Base-by-base conservation (phyloP, 441 rosid species). In the Populus tomentosa region DNA sequence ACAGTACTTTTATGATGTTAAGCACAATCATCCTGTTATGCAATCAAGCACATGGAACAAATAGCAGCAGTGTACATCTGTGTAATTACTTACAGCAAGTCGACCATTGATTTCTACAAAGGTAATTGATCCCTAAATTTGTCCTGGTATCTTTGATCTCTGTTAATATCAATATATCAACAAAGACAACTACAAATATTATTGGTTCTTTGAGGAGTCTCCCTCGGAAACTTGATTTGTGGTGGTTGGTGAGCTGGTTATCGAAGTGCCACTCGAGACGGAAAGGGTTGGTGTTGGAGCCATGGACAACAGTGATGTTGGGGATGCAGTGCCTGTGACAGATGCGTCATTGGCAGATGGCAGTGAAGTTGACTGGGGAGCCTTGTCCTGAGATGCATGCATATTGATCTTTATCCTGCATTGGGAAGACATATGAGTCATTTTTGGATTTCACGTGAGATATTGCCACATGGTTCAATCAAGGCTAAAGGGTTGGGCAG, bases 361-460 rank as follows among this genome's bases (percentile, higher is more conserved):
- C 36, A 72, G 67, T 4, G 85, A 81, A 71, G 76, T 80, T 69
- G 87, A 78, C 40, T 72, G 80, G 4, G 86, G 76, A 80, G 78
- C 65, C 81, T 88, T 91, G 38, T 85, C 95, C 56, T 88, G 92
- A 63, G 92, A 82, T 10, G 94, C 87, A 77, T 92, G 82, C 99
- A 95, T 95, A 83, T 95, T 95, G 21, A 95, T 82, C 82, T 85
- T 91, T 78, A 93, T 95, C 87, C 96, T 91, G 92, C 87, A 85
- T 77, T 76, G 28, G 32, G 75, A 75, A 71, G 36, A 69, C 10
- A 62, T 18, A 18, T 0, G 24, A 24, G 40, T 56, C 33, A 53
- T 46, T 67, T 61, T 70, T 46, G 7, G 46, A 14, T 13, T 59
- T 26, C 30, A 10, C 35, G 1, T 7, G 53, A 30, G 32, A 75